A percentile compares a stretch with the other conserved stretches of the same genome.
phyloP scores from a whole-genome alignment of 225 moss, liverwort and hornwort species.

The Ulota crispa region DNA sequence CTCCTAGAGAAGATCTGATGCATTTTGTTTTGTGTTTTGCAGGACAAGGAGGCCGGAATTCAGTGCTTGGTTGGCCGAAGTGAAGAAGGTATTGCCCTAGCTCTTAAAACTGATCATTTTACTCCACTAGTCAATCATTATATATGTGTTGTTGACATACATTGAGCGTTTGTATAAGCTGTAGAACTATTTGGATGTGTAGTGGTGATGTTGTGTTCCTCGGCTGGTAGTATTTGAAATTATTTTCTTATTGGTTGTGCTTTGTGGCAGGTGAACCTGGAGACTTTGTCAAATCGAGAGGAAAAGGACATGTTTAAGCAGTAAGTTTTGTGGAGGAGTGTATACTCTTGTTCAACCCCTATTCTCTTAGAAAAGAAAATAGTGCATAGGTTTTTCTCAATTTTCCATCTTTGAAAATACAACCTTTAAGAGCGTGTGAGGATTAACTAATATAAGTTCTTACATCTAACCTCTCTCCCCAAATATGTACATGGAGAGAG shows the following conservation, averaged over 20 bases:
- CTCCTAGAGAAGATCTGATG: constrained; percentile 8
- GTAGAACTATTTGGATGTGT: neutral
- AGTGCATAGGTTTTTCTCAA: neutral
- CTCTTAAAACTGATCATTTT: constrained; percentile 15
- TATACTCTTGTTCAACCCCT: neutral
- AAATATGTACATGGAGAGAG: neutral
- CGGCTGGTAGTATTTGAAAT: neutral
- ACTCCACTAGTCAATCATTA: constrained; percentile 9
- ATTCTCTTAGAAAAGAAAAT: neutral
- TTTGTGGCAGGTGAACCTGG: constrained; percentile 77
- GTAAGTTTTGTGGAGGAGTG: constrained; percentile 46
- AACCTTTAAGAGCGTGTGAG: neutral
- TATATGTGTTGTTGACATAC: constrained; percentile 11
- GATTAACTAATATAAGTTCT: neutral
- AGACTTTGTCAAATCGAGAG: constrained; percentile 87
- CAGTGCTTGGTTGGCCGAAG: constrained; percentile 93
- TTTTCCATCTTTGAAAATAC: neutral
- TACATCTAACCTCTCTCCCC: neutral
- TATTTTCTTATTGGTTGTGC: constrained; percentile 16
- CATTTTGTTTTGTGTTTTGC: constrained; percentile 22
- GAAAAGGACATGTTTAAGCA: constrained; percentile 99
- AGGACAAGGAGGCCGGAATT: constrained; percentile 95
- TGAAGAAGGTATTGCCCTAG: constrained; percentile 75
- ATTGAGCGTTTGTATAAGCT: neutral
- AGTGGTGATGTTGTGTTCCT: neutral